phyloP scores from a whole-genome alignment of 1,284 basidiomycete genomes.

The Ceratobasidium sp. region DNA sequence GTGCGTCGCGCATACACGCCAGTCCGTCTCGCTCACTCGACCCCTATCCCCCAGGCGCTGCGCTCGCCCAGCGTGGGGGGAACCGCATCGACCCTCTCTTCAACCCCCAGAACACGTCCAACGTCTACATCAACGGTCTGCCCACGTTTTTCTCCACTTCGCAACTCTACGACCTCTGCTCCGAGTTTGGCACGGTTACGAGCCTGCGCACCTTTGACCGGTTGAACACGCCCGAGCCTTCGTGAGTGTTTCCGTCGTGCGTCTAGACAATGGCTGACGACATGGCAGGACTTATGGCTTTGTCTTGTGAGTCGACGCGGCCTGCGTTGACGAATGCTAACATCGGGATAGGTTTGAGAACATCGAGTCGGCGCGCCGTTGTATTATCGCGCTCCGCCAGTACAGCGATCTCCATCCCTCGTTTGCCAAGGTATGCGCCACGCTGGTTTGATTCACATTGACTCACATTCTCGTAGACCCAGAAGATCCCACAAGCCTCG shows the following conservation, averaged over 20 bases:
- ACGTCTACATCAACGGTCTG: constrained; percentile 75
- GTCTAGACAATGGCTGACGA: not conserved
- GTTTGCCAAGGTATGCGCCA: constrained; percentile 65
- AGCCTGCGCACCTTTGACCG: constrained; percentile 73
- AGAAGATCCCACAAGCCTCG: constrained; percentile 68
- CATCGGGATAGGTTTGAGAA: constrained; percentile 65
- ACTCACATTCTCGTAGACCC: constrained; percentile 68
- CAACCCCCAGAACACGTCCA: constrained; percentile 55
- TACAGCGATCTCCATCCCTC: constrained; percentile 80
- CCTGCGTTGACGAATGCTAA: not conserved
- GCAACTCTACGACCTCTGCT: constrained; percentile 66
- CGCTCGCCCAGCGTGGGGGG: constrained; percentile 37
- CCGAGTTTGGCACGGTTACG: constrained; percentile 65
- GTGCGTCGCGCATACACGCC: not conserved
- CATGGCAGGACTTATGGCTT: constrained; percentile 76
- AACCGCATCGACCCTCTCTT: constrained; percentile 39
- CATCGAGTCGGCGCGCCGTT: constrained; percentile 71
- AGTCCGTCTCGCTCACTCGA: not conserved
- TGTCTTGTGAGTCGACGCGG: constrained; percentile 67
- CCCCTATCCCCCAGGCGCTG: constrained; percentile 1
- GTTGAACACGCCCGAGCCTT: constrained; percentile 56
- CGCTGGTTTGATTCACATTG: too few species aligned
- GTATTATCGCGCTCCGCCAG: constrained; percentile 71
- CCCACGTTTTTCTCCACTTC: constrained; percentile 72
- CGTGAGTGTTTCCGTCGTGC: constrained; percentile 53